Conservation (phyloP, 805 yeast genomes). For the Soucietia sequanensis region DNA sequence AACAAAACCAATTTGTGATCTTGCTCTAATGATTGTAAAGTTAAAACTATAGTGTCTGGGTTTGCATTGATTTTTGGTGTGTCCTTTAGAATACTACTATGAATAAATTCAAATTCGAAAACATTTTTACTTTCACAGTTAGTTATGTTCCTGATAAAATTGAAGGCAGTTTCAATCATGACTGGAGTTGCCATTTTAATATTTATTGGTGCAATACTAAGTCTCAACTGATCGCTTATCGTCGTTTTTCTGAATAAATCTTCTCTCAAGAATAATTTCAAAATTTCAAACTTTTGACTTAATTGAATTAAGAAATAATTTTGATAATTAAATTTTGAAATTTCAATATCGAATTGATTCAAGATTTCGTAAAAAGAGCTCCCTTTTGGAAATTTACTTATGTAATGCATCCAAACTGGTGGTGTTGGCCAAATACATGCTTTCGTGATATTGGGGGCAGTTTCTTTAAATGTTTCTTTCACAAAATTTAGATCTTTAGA, state of each 20-base stretch:
- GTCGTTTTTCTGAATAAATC: constrained; percentile 27
- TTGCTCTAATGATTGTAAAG: constrained; percentile 48
- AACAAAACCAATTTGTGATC: constrained; percentile 66
- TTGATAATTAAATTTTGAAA: constrained; percentile 15
- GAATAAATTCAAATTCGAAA: constrained; percentile 46
- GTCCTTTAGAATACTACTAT: constrained; percentile 19
- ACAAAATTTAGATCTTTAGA: constrained; percentile 45
- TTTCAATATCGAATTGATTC: constrained; percentile 45
- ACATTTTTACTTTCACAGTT: constrained; percentile 52
- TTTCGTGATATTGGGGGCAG: constrained; percentile 49
- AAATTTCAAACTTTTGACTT: constrained; percentile 36
- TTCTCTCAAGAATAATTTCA: constrained; percentile 43
- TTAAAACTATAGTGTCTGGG: constrained; percentile 17
- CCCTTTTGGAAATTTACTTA: constrained; percentile 56
- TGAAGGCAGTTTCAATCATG: constrained; percentile 43
- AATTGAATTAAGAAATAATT: constrained; percentile 38
- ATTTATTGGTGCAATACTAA: constrained; percentile 63
- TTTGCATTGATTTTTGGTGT: constrained; percentile 18
- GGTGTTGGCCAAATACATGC: constrained; percentile 85
- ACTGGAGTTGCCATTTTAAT: constrained; percentile 29
- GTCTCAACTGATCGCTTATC: constrained; percentile 54
- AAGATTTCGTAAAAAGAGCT: constrained; percentile 48
- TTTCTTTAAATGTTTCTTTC: constrained; percentile 45
- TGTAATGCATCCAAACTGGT: constrained; percentile 62
- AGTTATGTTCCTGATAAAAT: constrained; percentile 53